Evolutionary conservation across 805 yeast genomes (phyloP).

Genomic region (Saturnispora besseyi): DNA sequence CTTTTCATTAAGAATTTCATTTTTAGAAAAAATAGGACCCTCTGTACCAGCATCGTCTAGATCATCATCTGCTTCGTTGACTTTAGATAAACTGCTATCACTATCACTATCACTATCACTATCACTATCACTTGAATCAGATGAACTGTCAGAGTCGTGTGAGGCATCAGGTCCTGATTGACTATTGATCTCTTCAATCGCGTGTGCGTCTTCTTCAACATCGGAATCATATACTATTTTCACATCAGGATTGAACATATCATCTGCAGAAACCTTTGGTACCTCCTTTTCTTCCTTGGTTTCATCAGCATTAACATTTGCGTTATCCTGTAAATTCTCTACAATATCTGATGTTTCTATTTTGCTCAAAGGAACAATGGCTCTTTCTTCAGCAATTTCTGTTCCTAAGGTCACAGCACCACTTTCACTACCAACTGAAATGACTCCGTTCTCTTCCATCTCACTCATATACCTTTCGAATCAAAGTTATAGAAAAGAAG

Average conservation of each 20-base stretch:
- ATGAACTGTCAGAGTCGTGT: constrained; percentile 12
- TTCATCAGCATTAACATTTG: background rate
- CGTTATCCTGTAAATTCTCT: too few relatives aligned
- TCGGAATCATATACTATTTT: constrained; percentile 18
- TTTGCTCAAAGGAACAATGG: too few relatives aligned
- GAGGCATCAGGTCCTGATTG: constrained; percentile 10
- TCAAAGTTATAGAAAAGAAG: background rate
- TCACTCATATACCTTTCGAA: background rate
- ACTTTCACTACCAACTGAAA: background rate
- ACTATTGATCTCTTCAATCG: constrained; percentile 4
- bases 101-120: constrained; percentile 17
- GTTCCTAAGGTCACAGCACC: too few relatives aligned
- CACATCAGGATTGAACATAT: constrained; percentile 17
- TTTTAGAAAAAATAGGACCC: constrained; percentile 64
- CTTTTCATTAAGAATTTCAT: constrained; percentile 63
- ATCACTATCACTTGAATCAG: constrained; percentile 18
- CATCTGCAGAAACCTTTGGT: constrained; percentile 1
- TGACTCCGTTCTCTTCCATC: background rate
- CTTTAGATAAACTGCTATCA: constrained; percentile 16
- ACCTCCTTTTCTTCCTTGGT: background rate
- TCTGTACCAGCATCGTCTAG: constrained; percentile 33
- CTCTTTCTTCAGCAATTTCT: background rate
- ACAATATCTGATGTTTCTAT: too few relatives aligned
- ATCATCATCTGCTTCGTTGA: constrained; percentile 19
- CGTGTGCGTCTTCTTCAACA: constrained; percentile 11